Conservation (phyloP, 2,329 filamentous ascomycete species). For the Calonectria pteridis region DNA sequence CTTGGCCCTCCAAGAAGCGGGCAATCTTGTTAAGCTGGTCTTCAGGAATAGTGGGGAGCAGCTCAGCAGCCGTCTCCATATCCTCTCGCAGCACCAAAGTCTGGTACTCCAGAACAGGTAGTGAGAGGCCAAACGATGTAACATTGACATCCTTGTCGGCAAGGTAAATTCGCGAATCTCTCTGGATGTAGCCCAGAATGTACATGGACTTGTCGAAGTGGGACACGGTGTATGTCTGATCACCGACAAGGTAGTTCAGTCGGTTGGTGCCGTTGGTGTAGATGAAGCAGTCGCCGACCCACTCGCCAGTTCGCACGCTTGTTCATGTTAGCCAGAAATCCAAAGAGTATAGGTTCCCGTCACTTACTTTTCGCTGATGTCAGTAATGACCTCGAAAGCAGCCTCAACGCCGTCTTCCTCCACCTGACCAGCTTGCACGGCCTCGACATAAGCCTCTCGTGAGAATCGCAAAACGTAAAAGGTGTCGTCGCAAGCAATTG, state of each 20-base stretch:
- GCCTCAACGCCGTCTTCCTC: slow-evolving; percentile 95
- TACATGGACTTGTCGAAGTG: slow-evolving; percentile 98
- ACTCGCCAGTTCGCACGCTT: slow-evolving; percentile 92
- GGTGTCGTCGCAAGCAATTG: slow-evolving; percentile 92
- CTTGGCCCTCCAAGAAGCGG: slow-evolving; percentile 95
- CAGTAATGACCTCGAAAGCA: slow-evolving; percentile 95
- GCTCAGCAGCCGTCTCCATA: slow-evolving; percentile 88
- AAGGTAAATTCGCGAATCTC: slow-evolving; percentile 95
- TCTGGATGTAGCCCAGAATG: slow-evolving; percentile 92
- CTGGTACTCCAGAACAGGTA: slow-evolving; percentile 96
- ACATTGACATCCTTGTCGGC: slow-evolving; percentile 95
- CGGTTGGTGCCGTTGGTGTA: slow-evolving; percentile 98
- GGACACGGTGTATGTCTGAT: slow-evolving; percentile 97
- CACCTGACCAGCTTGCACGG: slow-evolving; percentile 82
- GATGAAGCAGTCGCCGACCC: slow-evolving; percentile 99
- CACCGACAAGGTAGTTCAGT: slow-evolving; percentile 96
- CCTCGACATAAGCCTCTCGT: slow-evolving; percentile 87
- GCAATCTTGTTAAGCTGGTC: slow-evolving; percentile 99
- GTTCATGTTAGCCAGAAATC: slow-evolving; percentile 23
- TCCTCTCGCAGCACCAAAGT: slow-evolving; percentile 94
- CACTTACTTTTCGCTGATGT: slow-evolving; percentile 86
- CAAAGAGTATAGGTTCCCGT: neutral
- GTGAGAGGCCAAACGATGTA: slow-evolving; percentile 89
- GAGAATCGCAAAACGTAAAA: slow-evolving; percentile 96
- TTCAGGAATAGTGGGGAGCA: slow-evolving; percentile 85